Evolutionary conservation across 2,329 filamentous ascomycete species (phyloP), one percentile per base, ranked within the genome.

Genomic region (Beauveria asiatica): DNA sequence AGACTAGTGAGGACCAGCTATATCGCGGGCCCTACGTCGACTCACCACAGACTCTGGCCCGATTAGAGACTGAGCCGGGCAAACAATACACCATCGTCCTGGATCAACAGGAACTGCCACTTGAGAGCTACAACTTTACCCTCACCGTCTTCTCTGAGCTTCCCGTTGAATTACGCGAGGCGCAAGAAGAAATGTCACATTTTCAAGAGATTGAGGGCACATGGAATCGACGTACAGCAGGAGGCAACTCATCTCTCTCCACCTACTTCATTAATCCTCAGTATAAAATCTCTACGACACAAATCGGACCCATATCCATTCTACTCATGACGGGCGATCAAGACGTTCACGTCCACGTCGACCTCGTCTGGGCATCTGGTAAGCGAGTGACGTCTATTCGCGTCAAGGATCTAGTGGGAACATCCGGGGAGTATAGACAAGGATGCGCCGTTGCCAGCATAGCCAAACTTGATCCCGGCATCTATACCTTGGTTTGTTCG

Each of bases 261-360:
- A 84, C 82, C 9, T 97, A 94, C 74, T 83, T 87, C n/a, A 79
- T 82, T 61, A 99, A 97, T 66, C 94, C 94, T 0, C 92, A 97
- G 70, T 97, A 90, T 71, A 82, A 82, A 60, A 77, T 99, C 7
- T 73, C 76, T 16, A 68, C 92, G 52, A 68, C 80, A 1, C 70
- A 74, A 4, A 69, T 76, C 3, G 85, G 87, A 0, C 81, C 86
- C 8, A 72, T 97, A 1, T 85, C 86, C 3, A 79, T 97, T 19
- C 76, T 96, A 1, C 80, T 97, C 1, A 88, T 90, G 64, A 87
- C 87, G 1, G 77, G 80, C 21, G 75, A 80, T 25, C 77, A 81
- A 41, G 85, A 90, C 53, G 75, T 93, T 21, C 87, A 91, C 17
- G 83, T 96, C 1, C 92, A 97, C 69, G 82, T 96, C 57, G 93